Evolutionary conservation across 225 moss, liverwort and hornwort genomes (phyloP).

Genomic region (Sphagnum tenellum): DNA sequence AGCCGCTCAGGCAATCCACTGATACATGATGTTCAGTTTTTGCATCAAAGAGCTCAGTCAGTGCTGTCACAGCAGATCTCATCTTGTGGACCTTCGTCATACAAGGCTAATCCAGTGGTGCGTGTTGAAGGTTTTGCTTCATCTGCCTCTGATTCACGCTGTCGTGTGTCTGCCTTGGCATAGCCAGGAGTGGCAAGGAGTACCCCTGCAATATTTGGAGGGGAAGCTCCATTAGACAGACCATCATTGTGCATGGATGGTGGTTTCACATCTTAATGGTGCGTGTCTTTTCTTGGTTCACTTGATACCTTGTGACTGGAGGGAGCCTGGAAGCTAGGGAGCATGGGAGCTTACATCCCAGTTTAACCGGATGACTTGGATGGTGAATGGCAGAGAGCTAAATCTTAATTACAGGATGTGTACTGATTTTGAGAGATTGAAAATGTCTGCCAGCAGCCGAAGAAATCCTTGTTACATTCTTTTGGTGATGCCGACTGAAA

Average conservation of each 20-base stretch:
- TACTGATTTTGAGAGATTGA: slow-evolving; percentile 11
- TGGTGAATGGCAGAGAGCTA: slow-evolving; percentile 16
- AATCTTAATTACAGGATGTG: slow-evolving; percentile 4
- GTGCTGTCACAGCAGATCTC: slow-evolving; percentile 59
- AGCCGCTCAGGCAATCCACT: slow-evolving; percentile 85
- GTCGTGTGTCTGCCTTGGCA: slow-evolving; percentile 65
- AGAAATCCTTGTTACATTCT: slow-evolving; percentile 37
- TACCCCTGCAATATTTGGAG: too few relatives aligned
- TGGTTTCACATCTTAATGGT: too few relatives aligned
- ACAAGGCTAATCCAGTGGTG: slow-evolving; percentile 65
- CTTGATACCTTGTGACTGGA: too few relatives aligned
- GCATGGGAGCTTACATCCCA: too few relatives aligned
- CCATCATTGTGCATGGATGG: too few relatives aligned
- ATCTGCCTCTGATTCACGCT: slow-evolving; percentile 45
- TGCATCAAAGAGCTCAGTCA: slow-evolving; percentile 71
- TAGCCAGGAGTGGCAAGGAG: slow-evolving; percentile 6
- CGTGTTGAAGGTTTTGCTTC: slow-evolving; percentile 89
- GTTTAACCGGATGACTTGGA: slow-evolving; percentile 5
- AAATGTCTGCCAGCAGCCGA: slow-evolving; percentile 7
- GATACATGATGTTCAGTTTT: slow-evolving; percentile 94
- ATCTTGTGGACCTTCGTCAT: slow-evolving; percentile 52
- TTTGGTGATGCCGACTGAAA: slow-evolving; percentile 25
- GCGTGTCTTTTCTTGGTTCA: too few relatives aligned
- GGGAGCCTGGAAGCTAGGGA: too few relatives aligned
- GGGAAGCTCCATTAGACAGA: too few relatives aligned